phyloP scores from a whole-genome alignment of 2,329 filamentous ascomycete species.

The Rachicladosporium sp. region DNA sequence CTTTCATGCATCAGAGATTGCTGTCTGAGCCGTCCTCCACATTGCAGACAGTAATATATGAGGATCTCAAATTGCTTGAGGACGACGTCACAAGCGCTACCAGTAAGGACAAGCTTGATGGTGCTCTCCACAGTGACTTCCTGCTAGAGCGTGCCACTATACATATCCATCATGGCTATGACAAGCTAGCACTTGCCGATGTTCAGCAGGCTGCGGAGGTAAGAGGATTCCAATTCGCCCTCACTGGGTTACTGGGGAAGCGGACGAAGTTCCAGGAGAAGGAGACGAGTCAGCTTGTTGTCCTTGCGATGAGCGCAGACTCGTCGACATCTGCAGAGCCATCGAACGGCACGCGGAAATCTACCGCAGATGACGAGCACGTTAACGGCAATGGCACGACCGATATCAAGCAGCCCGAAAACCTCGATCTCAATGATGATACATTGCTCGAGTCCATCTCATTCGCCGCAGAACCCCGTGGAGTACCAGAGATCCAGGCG shows the following conservation, averaged over 20 bases:
- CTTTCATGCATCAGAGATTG: conserved; percentile 60
- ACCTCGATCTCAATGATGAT: conserved; percentile 76
- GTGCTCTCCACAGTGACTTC: conserved; percentile 38
- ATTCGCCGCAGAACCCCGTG: conserved; percentile 42
- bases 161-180: conserved; percentile 71
- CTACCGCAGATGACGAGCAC: background rate
- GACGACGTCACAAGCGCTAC: background rate
- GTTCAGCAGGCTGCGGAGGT: conserved; percentile 54
- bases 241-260: conserved; percentile 81
- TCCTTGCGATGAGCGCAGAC: conserved; percentile 67
- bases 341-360: background rate
- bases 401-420: conserved; percentile 26
- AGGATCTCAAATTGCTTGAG: conserved; percentile 38
- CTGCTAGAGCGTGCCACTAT: conserved; percentile 72
- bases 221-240: conserved; percentile 64
- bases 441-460: conserved; percentile 79
- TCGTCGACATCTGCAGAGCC: background rate
- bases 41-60: conserved; percentile 49
- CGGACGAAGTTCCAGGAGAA: conserved; percentile 69
- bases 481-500: conserved; percentile 30
- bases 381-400: background rate
- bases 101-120: conserved; percentile 14
- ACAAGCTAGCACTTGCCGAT: conserved; percentile 60
- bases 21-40: conserved; percentile 50
- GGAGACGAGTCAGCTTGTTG: conserved; percentile 76